A percentile compares a stretch with the other conserved stretches of the same genome.
phyloP scores from a whole-genome alignment of 257 asterid species.

The Linderniella brevidens region DNA sequence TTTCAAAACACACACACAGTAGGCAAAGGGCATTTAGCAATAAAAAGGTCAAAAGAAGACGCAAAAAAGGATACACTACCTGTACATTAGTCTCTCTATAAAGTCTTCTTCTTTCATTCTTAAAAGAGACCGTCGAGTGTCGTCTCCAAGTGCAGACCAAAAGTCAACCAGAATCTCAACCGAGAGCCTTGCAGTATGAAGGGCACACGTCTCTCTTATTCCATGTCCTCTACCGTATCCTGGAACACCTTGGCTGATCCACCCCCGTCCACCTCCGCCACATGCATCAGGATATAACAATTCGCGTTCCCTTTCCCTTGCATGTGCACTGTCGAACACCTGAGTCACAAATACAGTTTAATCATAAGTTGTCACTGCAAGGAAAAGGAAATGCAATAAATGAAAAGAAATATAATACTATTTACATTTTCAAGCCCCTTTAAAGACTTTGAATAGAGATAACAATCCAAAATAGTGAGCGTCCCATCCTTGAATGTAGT shows the following conservation, averaged over 20 bases:
- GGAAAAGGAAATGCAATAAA: constrained; percentile 6
- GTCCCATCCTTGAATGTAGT: constrained; percentile 67
- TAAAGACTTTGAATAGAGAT: constrained; percentile 57
- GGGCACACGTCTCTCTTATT: constrained; percentile 94
- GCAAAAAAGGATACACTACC: constrained; percentile 27
- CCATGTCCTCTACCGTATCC: constrained; percentile 87
- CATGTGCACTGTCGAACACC: constrained; percentile 93
- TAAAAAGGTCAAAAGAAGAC: constrained; percentile 1
- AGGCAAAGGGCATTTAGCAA: no score
- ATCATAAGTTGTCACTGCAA: constrained; percentile 8
- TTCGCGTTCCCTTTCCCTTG: constrained; percentile 91
- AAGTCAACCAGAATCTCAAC: constrained; percentile 94
- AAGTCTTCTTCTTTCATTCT: constrained; percentile 98
- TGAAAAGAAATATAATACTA: constrained; percentile 5
- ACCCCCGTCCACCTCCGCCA: constrained; percentile 98
- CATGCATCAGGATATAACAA: constrained; percentile 97
- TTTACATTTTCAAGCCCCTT: constrained; percentile 78
- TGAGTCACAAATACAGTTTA: constrained; percentile 20
- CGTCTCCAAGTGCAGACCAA: constrained; percentile 99
- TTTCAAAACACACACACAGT: no score
- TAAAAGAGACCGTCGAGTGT: constrained; percentile 77
- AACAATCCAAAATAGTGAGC: constrained; percentile 79
- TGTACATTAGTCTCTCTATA: constrained; percentile 88
- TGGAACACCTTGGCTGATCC: constrained; percentile 87
- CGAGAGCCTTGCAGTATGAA: constrained; percentile 92